Evolutionary conservation across 345 rosid genomes (phyloP), one percentile per base, ranked within the genome.

Genomic region (Gossypium raimondii): DNA sequence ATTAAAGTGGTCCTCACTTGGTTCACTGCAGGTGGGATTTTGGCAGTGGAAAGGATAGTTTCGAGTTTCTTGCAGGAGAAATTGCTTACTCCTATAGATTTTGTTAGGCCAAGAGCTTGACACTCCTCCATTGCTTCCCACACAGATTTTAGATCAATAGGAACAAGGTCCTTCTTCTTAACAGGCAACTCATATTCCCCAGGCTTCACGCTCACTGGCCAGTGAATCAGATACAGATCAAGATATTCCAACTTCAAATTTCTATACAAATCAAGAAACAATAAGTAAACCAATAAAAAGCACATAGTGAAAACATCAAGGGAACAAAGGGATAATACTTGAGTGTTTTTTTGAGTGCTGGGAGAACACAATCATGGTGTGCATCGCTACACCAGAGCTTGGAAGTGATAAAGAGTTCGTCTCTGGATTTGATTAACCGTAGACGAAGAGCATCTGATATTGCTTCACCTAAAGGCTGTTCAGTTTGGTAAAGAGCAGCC

Each of bases 81-180:
- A 70, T 85, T 85, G 76, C 86, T 81, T 0, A 87, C 85, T 11
- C 88, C 88, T 9, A 81, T 80, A 16, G 50, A 38, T 43, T 51
- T 70, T 29, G 73, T n/a, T 3, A 70, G 73, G 62, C 68, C 47
- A 27, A 82, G 72, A 7, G 57, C 82, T 83, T 83, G 74, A 34
- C 72, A 76, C 16, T 79, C 81, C 68, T 84, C 83, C 84, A 81
- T 84, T 52, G 58, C 78, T 84, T 79, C 76, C 86, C 84, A 84
- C 7, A 84, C 84, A 1, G 77, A 67, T 27, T 72, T 75, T 2
- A 77, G 17, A 52, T 84, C 83, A 3, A 84, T n/a, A 7, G 73
- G 78, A 20, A 53, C 41, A 11, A 81, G 22, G 56, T 72, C 29
- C 47, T 81, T 79, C 50, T 48, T 64, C 13, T 18, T 16, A 1